These are phyloP conservation scores for Gossypium stocksii DNA, from an alignment of 345 rosid genomes.

Conservation along the genomic window DNA sequence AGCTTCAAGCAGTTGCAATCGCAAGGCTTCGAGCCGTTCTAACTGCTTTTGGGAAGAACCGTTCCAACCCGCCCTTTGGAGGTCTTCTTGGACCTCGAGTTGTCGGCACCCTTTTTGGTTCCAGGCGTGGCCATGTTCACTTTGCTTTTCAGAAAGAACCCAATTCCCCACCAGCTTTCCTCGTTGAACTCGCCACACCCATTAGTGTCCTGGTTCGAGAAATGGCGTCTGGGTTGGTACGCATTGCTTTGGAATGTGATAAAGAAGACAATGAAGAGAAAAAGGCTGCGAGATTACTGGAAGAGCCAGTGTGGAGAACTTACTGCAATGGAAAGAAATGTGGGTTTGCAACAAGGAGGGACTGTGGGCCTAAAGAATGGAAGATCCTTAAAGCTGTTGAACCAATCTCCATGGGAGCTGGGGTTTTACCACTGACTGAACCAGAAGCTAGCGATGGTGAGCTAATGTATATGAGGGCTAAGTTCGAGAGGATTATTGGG, in stretches of 20 bases:
- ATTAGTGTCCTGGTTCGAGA: conserved; percentile 80
- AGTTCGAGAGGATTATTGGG: conserved; percentile 88
- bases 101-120: conserved; percentile 88
- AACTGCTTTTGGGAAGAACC: conserved; percentile 45
- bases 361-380: conserved; percentile 66
- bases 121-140: conserved; percentile 86
- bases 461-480: conserved; percentile 52
- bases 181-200: conserved; percentile 87
- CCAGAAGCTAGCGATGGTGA: conserved; percentile 50
- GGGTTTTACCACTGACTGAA: conserved; percentile 67
- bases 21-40: conserved; percentile 78
- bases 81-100: conserved; percentile 53
- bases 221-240: conserved; percentile 95
- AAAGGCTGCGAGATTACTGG: conserved; percentile 55
- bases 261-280: conserved; percentile 46
- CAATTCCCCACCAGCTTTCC: conserved; percentile 67
- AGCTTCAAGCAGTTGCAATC: conserved; percentile 67
- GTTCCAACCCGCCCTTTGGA: conserved; percentile 33
- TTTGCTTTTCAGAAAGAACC: conserved; percentile 88
- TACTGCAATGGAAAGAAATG: conserved; percentile 89
- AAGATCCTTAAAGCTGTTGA: conserved; percentile 81
- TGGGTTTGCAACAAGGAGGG: conserved; percentile 79
- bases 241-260: conserved; percentile 92
- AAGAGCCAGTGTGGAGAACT: conserved; percentile 89
- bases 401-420: conserved; percentile 97